Base-by-base conservation (phyloP, 352 stramenopile species). In the Phytophthora citrophthora region DNA sequence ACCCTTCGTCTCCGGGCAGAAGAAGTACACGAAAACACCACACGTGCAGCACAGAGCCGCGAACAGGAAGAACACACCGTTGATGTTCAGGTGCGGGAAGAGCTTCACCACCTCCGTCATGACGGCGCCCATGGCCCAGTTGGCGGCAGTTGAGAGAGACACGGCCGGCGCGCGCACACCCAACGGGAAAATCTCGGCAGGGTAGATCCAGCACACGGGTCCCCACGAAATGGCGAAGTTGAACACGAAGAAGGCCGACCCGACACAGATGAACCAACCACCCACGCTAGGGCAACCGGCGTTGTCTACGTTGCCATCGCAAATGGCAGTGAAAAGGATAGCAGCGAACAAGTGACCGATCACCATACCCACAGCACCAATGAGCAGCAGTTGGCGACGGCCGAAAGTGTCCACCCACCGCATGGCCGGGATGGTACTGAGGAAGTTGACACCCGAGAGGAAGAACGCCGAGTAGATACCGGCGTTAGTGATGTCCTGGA, bases 31-130 rank as follows among this genome's bases (percentile, higher is more conserved):
- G 44, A 76, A 81, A 11, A 71, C 43, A 3, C 50, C 63, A 18
- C 61, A 79, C 45, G 79, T 44, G 11, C 73, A 51, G 18, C 76
- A 76, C 32, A 72, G 56, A 16, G 41, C 74, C 5, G 70, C 68
- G 57, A 88, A 86, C 26, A 86, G 69, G 64, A 68, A 81, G 65
- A 88, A 88, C 15, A 80, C 72, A 18, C 68, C 72, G 72, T 80
- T 68, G 64, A 80, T 77, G 68, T 80, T n/a, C n/a, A n/a, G n/a
- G n/a, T n/a, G n/a, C n/a, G n/a, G n/a, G n/a, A n/a, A n/a, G n/a
- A n/a, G n/a, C 26, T 59, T 59, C 23, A 59, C 52, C 24, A 60
- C 53, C 31, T 79, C 53, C 23, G 68, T 61, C 68, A 78, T 81
- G 27, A 70, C 24, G 5, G 24, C 24, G 2, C 24, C 24, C 24